Conservation (phyloP, 2,329 filamentous ascomycete species). For the Pyrenochaeta sp. region DNA sequence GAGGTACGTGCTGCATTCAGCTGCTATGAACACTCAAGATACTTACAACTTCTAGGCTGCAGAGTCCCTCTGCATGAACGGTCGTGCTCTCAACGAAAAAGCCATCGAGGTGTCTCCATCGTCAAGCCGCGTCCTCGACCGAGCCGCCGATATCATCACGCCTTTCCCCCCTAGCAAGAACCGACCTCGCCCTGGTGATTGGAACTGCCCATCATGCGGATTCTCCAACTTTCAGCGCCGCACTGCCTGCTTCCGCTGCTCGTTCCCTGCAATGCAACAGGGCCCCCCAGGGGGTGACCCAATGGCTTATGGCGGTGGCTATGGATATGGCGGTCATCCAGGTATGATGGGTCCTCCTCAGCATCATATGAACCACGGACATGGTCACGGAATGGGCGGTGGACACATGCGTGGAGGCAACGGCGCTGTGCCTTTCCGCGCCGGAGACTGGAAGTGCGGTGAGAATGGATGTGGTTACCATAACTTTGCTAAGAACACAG, state of each 20-base stretch:
- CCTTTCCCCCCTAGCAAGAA: conserved; percentile 99
- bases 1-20: conserved; percentile 69
- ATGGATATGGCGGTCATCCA: conserved; percentile 65
- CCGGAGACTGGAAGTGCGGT: conserved; percentile 98
- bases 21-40: background rate
- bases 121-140: conserved; percentile 93
- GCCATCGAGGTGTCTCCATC: conserved; percentile 98
- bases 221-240: conserved; percentile 99
- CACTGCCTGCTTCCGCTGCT: conserved; percentile 98
- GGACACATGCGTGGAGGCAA: conserved; percentile 76
- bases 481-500: conserved; percentile 99
- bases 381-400: conserved; percentile 55
- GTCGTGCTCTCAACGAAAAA: conserved; percentile 96
- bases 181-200: conserved; percentile 93
- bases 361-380: conserved; percentile 71
- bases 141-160: conserved; percentile 92
- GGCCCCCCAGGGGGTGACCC: conserved; percentile 74
- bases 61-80: conserved; percentile 98
- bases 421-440: conserved; percentile 93
- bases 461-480: conserved; percentile 98
- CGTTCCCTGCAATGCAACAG: conserved; percentile 91
- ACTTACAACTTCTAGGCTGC: conserved; percentile 71
- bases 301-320: conserved; percentile 64
- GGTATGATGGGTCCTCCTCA: conserved; percentile 61
- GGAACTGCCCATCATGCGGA: conserved; percentile 98